Evolutionary conservation across 441 rosid genomes (phyloP).

Genomic region (Populus trichocarpa): DNA sequence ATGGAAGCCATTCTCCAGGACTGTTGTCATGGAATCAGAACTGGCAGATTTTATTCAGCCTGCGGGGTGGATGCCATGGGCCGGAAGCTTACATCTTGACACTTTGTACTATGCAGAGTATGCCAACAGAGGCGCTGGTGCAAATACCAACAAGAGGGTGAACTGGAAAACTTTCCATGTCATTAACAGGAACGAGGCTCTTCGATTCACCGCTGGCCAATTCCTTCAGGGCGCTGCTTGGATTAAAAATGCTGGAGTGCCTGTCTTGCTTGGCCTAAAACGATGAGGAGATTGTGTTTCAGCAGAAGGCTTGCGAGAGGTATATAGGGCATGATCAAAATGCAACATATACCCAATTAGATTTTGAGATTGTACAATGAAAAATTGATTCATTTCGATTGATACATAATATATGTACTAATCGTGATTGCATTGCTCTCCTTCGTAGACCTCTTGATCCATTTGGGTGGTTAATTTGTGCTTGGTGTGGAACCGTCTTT

Average conservation of each 20-base stretch:
- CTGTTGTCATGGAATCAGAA: conserved; percentile 32
- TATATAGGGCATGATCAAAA: too few species aligned
- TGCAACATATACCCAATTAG: too few species aligned
- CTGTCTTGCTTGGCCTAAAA: conserved; percentile 4
- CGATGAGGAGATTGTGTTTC: not conserved
- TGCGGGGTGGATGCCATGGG: conserved; percentile 29
- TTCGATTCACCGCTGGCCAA: not conserved
- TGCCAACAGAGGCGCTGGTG: conserved; percentile 17
- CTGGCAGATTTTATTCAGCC: conserved; percentile 26
- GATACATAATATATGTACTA: too few species aligned
- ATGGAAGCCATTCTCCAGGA: conserved; percentile 25
- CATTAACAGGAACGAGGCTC: conserved; percentile 4
- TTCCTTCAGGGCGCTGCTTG: not conserved
- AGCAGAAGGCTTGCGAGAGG: not conserved
- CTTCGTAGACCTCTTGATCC: too few species aligned
- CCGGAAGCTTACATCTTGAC: conserved; percentile 14
- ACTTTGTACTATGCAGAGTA: conserved; percentile 24
- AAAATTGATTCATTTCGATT: too few species aligned
- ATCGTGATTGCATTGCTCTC: too few species aligned
- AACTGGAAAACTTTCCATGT: conserved; percentile 6
- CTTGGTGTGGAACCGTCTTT: too few species aligned
- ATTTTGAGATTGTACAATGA: too few species aligned
- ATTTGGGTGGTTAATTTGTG: too few species aligned
- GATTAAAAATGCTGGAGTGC: not conserved
- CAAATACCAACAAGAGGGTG: conserved; percentile 19